A percentile compares a stretch with the other conserved stretches of the same genome.
These are phyloP conservation scores for Colletotrichum sp. DNA, from an alignment of 2,329 filamentous ascomycete genomes.

Conservation along the genomic window DNA sequence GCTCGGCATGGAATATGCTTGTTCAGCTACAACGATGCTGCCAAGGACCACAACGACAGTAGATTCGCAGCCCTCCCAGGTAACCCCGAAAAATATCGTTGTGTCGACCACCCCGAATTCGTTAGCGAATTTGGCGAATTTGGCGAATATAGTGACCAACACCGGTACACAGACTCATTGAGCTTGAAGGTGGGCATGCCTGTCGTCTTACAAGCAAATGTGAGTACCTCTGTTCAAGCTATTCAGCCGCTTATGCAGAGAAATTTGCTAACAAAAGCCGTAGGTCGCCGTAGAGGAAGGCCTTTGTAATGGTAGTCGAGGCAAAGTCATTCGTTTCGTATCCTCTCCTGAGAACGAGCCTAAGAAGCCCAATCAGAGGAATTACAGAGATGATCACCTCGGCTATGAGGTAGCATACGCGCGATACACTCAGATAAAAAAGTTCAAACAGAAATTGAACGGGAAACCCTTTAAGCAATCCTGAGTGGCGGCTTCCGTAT, in stretches of 20 bases:
- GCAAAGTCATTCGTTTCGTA: not conserved
- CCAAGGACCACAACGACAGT: not conserved
- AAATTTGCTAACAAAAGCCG: too few relatives aligned
- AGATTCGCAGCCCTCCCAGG: too few relatives aligned
- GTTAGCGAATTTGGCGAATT: too few relatives aligned
- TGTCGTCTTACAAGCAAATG: not conserved
- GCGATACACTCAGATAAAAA: too few relatives aligned
- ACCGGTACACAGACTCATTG: too few relatives aligned
- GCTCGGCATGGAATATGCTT: conserved; percentile 14
- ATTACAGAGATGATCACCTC: not conserved
- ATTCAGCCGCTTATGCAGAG: too few relatives aligned
- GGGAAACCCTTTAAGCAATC: too few relatives aligned
- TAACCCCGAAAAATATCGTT: not conserved
- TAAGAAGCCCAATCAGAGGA: not conserved
- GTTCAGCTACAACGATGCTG: not conserved
- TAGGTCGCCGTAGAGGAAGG: too few relatives aligned
- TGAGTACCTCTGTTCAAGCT: too few relatives aligned
- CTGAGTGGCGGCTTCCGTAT: too few relatives aligned
- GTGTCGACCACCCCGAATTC: not conserved
- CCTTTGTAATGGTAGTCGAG: not conserved
- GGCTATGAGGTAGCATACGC: too few relatives aligned
- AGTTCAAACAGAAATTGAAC: too few relatives aligned
- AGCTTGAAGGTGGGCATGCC: not conserved
- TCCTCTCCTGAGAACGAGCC: not conserved
- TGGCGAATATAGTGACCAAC: not conserved